A percentile compares a stretch with the other conserved stretches of the same genome.
These are phyloP conservation scores for Spathaspora hagerdaliae DNA, from an alignment of 805 yeast species.

Conservation along the genomic window DNA sequence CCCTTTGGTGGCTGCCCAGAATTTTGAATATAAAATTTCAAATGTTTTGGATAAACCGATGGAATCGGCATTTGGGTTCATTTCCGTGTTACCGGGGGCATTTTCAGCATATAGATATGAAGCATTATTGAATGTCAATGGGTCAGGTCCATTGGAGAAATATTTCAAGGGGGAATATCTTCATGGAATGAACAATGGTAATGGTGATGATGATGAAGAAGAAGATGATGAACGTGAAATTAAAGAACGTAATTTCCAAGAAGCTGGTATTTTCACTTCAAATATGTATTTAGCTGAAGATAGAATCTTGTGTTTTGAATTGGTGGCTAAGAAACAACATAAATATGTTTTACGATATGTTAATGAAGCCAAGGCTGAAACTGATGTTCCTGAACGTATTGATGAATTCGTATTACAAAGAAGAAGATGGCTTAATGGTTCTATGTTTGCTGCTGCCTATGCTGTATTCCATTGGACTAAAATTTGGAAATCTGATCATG, in stretches of 20 bases:
- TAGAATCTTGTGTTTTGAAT: conserved; percentile 89
- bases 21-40: conserved; percentile 94
- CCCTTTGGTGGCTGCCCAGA: conserved; percentile 94
- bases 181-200: conserved; percentile 43
- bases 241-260: conserved; percentile 34
- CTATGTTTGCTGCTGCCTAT: conserved; percentile 92
- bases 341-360: conserved; percentile 83
- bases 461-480: conserved; percentile 81
- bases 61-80: conserved; percentile 92
- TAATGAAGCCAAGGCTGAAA: conserved; percentile 83
- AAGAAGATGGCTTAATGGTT: conserved; percentile 98
- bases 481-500: conserved; percentile 88
- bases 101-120: conserved; percentile 88
- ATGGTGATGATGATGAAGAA: conserved; percentile 19
- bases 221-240: conserved; percentile 38
- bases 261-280: conserved; percentile 78
- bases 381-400: conserved; percentile 93
- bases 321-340: conserved; percentile 76
- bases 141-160: conserved; percentile 81
- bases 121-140: conserved; percentile 69
- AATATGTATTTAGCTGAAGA: conserved; percentile 98
- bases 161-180: conserved; percentile 91
- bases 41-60: conserved; percentile 93
- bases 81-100: conserved; percentile 94
- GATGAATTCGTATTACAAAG: conserved; percentile 96